A percentile compares a stretch with the other conserved stretches of the same genome.
phyloP scores from a whole-genome alignment of 345 rosid species.

The Salix brachista region DNA sequence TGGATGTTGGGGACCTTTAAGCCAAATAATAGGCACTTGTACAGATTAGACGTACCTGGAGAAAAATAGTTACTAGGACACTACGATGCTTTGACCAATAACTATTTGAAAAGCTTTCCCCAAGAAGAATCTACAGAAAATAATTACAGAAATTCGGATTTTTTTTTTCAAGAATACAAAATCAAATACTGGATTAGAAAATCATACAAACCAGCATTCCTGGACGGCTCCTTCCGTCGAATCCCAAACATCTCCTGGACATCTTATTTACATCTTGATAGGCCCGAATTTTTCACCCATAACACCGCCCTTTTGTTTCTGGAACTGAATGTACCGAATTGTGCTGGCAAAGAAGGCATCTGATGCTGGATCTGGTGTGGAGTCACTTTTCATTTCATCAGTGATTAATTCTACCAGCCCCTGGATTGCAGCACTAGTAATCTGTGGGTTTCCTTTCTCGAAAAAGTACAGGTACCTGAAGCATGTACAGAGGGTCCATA shows the following conservation, averaged over 20 bases:
- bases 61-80: neutral
- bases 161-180: neutral
- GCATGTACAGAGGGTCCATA: neutral
- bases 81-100: neutral
- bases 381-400: constrained; percentile 69
- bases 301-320: constrained; percentile 87
- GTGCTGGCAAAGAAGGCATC: constrained; percentile 79
- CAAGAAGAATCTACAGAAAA: neutral
- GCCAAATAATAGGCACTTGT: neutral
- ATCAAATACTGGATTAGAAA: neutral
- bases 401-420: constrained; percentile 67
- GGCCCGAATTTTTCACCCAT: constrained; percentile 72
- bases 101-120: neutral
- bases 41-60: neutral
- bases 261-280: constrained; percentile 49
- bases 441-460: constrained; percentile 83
- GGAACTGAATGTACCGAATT: constrained; percentile 71
- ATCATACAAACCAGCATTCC: neutral
- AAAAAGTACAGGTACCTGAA: constrained; percentile 78
- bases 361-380: constrained; percentile 55
- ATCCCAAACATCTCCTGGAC: neutral
- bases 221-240: neutral
- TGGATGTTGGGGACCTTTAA: too few species aligned
- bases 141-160: neutral
- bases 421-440: constrained; percentile 66